Conservation (phyloP, 345 rosid species). For the Citrus hindsii region DNA sequence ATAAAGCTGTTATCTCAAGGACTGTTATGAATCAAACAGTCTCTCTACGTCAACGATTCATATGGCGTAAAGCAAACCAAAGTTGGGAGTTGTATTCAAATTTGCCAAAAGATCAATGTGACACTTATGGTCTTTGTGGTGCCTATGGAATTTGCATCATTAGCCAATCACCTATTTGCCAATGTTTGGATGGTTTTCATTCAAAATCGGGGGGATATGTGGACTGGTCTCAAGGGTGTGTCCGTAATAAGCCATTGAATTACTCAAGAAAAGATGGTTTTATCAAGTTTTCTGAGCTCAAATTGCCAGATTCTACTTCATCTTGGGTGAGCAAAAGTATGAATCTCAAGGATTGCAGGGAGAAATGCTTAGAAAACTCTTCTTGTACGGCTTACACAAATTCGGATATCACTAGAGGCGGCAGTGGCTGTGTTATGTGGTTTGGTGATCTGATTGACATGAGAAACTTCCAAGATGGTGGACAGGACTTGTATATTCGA, state of each 20-base stretch:
- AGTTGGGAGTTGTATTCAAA: constrained; percentile 31
- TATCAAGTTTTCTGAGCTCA: constrained; percentile 17
- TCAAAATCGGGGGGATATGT: constrained; percentile 21
- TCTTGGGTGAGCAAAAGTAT: constrained; percentile 26
- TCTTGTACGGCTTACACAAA: constrained; percentile 38
- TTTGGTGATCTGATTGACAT: constrained; percentile 35
- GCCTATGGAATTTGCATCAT: constrained; percentile 30
- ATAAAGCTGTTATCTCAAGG: constrained; percentile 27
- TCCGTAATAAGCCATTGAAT: constrained; percentile 21
- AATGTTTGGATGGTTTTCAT: constrained; percentile 42
- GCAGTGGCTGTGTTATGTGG: constrained; percentile 41
- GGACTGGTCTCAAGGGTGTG: constrained; percentile 47
- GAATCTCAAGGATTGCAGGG: constrained; percentile 30
- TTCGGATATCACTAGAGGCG: constrained; percentile 24
- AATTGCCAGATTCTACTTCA: constrained; percentile 32
- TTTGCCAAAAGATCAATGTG: constrained; percentile 46
- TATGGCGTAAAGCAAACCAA: constrained; percentile 35
- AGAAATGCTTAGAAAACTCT: constrained; percentile 30
- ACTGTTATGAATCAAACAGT: constrained; percentile 22
- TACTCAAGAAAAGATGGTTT: constrained; percentile 36
- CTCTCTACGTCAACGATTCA: constrained; percentile 23
- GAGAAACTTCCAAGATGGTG: constrained; percentile 13
- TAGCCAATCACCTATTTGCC: constrained; percentile 15
- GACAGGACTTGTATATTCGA: constrained; percentile 32
- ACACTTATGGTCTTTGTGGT: constrained; percentile 29